These are phyloP conservation scores for Fusarium sp. DNA, from an alignment of 2,329 filamentous ascomycete species.

Conservation along the genomic window DNA sequence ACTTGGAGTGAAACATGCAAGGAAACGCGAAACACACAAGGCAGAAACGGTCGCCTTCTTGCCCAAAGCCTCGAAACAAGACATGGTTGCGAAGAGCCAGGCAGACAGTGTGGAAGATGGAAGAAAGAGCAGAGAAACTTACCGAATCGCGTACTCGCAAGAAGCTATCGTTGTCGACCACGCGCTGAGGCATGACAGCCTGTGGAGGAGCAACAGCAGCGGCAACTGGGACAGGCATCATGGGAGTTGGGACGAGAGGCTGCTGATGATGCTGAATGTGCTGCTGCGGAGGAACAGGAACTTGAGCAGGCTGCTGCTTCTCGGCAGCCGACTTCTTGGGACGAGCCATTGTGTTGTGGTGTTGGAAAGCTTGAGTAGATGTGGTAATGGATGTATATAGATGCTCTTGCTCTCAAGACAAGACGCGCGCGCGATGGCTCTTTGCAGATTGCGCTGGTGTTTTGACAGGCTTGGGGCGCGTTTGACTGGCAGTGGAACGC, in stretches of 20 bases:
- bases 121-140: conserved; percentile 56
- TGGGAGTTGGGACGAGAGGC: conserved; percentile 51
- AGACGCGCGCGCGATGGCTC: neutral
- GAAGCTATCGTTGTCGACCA: conserved; percentile 80
- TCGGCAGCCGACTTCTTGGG: conserved; percentile 56
- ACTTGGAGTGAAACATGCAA: neutral
- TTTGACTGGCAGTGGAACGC: conserved; percentile 28
- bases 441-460: conserved; percentile 14
- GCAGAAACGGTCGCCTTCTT: neutral
- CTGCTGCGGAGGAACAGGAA: conserved; percentile 42
- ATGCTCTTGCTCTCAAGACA: neutral
- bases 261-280: conserved; percentile 38
- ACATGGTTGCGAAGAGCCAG: neutral
- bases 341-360: conserved; percentile 54
- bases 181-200: conserved; percentile 45
- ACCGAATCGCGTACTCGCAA: conserved; percentile 85
- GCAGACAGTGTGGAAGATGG: conserved; percentile 6
- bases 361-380: neutral
- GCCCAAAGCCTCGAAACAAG: neutral
- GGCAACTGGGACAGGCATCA: conserved; percentile 53
- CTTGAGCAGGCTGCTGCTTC: conserved; percentile 50
- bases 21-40: neutral
- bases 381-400: neutral
- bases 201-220: conserved; percentile 31
- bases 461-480: conserved; percentile 16